phyloP scores from a whole-genome alignment of 2,329 filamentous ascomycete genomes.

The Fusarium subglutinans region DNA sequence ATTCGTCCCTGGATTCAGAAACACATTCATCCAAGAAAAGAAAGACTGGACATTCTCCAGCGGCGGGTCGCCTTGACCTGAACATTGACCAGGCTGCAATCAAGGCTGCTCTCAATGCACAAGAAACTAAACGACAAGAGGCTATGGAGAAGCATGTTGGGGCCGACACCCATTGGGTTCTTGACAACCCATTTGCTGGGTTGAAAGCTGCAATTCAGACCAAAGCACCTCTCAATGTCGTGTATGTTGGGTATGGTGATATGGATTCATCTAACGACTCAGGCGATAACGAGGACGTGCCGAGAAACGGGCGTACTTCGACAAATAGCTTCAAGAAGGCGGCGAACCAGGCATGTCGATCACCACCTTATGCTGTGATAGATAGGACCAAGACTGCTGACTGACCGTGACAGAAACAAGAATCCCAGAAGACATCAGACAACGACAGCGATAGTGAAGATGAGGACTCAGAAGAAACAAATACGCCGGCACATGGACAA shows the following conservation, averaged over 20 bases:
- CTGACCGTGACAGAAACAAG: slow-evolving; percentile 28
- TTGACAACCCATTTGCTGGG: slow-evolving; percentile 59
- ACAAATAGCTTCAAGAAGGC: slow-evolving; percentile 45
- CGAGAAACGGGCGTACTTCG: slow-evolving; percentile 49
- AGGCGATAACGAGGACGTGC: slow-evolving; percentile 47
- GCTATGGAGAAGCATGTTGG: slow-evolving; percentile 70
- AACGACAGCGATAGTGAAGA: slow-evolving; percentile 42
- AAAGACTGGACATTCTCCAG: slow-evolving; percentile 54
- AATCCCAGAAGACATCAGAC: slow-evolving; percentile 19
- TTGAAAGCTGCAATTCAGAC: slow-evolving; percentile 41
- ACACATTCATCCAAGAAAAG: slow-evolving; percentile 70
- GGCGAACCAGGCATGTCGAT: slow-evolving; percentile 42
- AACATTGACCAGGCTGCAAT: slow-evolving; percentile 67
- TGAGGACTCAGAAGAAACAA: slow-evolving; percentile 40
- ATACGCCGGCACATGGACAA: slow-evolving; percentile 36
- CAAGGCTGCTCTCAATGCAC: slow-evolving; percentile 70
- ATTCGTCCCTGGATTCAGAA: slow-evolving; percentile 57
- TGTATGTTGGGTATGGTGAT: slow-evolving; percentile 66
- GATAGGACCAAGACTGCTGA: not conserved
- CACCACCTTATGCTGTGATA: not conserved
- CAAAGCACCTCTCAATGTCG: slow-evolving; percentile 61
- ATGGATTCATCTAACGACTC: slow-evolving; percentile 55
- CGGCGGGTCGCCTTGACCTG: slow-evolving; percentile 50
- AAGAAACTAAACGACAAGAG: slow-evolving; percentile 71
- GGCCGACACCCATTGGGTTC: slow-evolving; percentile 80